Evolutionary conservation across 768 basidiomycete species (phyloP).

Genomic region (Butyriboletus loyo): DNA sequence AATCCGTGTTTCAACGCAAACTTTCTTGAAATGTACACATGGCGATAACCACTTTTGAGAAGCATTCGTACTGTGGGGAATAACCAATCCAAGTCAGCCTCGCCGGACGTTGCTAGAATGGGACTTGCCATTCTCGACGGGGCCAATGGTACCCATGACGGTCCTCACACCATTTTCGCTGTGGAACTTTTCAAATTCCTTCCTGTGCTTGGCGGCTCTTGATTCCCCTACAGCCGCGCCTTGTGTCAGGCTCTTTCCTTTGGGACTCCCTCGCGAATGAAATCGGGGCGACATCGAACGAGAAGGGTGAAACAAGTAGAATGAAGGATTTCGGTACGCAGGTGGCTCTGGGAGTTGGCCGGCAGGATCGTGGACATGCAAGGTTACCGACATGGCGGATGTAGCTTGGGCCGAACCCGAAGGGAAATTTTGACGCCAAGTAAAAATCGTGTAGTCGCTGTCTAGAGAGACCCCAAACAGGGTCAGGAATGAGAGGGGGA

Average conservation of each 20-base stretch:
- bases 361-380: slow-evolving; percentile 63
- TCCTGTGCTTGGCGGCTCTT: slow-evolving; percentile 61
- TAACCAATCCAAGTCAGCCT: background rate
- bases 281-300: slow-evolving; percentile 29
- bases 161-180: slow-evolving; percentile 91
- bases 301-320: slow-evolving; percentile 54
- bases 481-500: background rate
- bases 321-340: slow-evolving; percentile 67
- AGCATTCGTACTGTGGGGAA: slow-evolving; percentile 77
- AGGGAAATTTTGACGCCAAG: slow-evolving; percentile 59
- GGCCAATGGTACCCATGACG: slow-evolving; percentile 85
- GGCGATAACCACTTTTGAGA: slow-evolving; percentile 84
- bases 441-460: slow-evolving; percentile 85
- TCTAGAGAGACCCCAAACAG: slow-evolving; percentile 40
- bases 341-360: slow-evolving; percentile 56
- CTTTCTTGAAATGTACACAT: slow-evolving; percentile 93
- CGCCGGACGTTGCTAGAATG: slow-evolving; percentile 14
- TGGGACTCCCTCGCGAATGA: slow-evolving; percentile 36
- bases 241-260: slow-evolving; percentile 38
- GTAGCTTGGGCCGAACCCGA: slow-evolving; percentile 19
- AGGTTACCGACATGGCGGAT: slow-evolving; percentile 30
- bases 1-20: slow-evolving; percentile 89
- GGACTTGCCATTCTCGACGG: slow-evolving; percentile 72
- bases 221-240: slow-evolving; percentile 33
- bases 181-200: slow-evolving; percentile 83